Evolutionary conservation across 2,329 filamentous ascomycete genomes (phyloP).

Genomic region (Cladosporium phlei): DNA sequence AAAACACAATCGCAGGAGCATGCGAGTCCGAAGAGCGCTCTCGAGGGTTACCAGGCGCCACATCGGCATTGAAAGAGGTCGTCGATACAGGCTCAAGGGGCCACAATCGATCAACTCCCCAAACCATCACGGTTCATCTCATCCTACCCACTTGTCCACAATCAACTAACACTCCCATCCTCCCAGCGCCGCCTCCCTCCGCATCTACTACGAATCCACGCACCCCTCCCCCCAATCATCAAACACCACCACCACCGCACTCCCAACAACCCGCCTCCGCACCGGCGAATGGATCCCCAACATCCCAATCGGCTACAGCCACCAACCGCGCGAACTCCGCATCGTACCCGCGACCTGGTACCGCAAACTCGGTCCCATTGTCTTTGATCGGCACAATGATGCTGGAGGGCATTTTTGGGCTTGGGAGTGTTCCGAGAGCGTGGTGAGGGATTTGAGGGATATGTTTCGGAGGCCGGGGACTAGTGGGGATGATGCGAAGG

Average conservation of each 20-base stretch:
- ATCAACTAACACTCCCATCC: neutral
- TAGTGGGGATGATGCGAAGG: neutral
- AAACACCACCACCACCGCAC: neutral
- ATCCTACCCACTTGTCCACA: too few relatives aligned
- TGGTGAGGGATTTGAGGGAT: conserved; percentile 10
- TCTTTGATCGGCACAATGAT: conserved; percentile 9
- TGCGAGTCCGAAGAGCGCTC: too few relatives aligned
- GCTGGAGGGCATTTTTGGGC: conserved; percentile 9
- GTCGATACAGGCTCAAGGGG: too few relatives aligned
- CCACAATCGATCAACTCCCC: too few relatives aligned
- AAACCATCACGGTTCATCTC: too few relatives aligned
- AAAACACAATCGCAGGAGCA: too few relatives aligned
- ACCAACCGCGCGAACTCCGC: conserved; percentile 9
- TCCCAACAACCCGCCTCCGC: neutral
- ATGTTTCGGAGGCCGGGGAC: conserved; percentile 9
- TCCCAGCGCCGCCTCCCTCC: conserved; percentile 7
- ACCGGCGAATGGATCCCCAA: conserved; percentile 7
- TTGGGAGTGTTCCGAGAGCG: conserved; percentile 7
- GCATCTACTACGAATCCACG: conserved; percentile 14
- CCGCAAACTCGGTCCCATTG: conserved; percentile 5
- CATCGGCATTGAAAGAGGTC: too few relatives aligned
- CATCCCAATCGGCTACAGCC: conserved; percentile 7
- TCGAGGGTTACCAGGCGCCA: too few relatives aligned
- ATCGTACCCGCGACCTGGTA: conserved; percentile 12
- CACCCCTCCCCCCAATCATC: neutral